A percentile compares a stretch with the other conserved stretches of the same genome.
These are phyloP conservation scores for Magnaporthiopsis poae DNA, from an alignment of 2,329 filamentous ascomycete genomes.

Conservation along the genomic window DNA sequence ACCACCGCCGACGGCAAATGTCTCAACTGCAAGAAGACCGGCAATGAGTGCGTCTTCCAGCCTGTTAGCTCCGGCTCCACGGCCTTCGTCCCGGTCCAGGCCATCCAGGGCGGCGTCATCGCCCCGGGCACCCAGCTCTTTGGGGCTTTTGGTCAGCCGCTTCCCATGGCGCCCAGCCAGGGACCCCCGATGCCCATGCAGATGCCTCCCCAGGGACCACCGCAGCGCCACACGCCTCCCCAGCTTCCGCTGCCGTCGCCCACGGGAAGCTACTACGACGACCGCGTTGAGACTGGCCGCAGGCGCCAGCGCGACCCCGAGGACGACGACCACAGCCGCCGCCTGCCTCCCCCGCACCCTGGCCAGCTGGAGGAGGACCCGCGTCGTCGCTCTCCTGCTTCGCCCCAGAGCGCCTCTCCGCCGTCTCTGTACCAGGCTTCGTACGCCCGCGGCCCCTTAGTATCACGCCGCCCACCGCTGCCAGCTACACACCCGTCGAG, in stretches of 20 bases:
- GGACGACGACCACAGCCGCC: slow-evolving; percentile 29
- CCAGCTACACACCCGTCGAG: background rate
- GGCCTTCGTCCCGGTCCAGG: slow-evolving; percentile 50
- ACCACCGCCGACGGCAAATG: slow-evolving; percentile 50
- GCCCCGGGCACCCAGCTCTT: slow-evolving; percentile 47
- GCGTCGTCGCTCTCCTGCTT: slow-evolving; percentile 41
- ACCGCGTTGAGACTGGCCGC: slow-evolving; percentile 23
- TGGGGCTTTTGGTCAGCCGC: slow-evolving; percentile 48
- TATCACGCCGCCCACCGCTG: slow-evolving; percentile 2
- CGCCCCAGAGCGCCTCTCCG: slow-evolving; percentile 39
- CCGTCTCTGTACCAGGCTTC: slow-evolving; percentile 19
- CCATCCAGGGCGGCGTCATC: slow-evolving; percentile 43
- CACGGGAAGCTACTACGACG: slow-evolving; percentile 27
- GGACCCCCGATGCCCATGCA: slow-evolving; percentile 11
- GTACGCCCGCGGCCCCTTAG: background rate
- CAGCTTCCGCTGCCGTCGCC: slow-evolving; percentile 26
- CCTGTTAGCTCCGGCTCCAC: slow-evolving; percentile 44
- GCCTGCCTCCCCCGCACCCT: slow-evolving; percentile 35
- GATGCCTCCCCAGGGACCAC: slow-evolving; percentile 15
- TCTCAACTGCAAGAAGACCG: slow-evolving; percentile 51
- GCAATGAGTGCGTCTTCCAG: slow-evolving; percentile 53
- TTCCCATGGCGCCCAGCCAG: slow-evolving; percentile 19
- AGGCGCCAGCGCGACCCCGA: slow-evolving; percentile 28
- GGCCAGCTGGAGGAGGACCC: slow-evolving; percentile 38
- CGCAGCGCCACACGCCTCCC: slow-evolving; percentile 13